These are phyloP conservation scores for Apophysomyces variabilis DNA, from an alignment of 371 early-diverging fungal genomes.

Conservation along the genomic window DNA sequence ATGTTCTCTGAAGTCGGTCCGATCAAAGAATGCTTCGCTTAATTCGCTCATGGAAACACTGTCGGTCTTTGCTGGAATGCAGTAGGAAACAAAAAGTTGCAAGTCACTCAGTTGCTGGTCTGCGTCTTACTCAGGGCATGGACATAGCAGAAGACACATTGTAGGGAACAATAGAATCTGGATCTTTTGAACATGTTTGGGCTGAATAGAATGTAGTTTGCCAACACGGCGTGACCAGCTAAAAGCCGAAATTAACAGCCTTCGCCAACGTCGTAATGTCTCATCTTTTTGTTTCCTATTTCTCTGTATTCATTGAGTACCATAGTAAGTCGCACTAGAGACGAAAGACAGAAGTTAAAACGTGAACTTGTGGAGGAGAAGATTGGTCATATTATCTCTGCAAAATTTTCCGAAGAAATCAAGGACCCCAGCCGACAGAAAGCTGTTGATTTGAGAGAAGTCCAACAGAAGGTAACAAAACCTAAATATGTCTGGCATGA, in stretches of 20 bases:
- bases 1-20: neutral
- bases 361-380: slow-evolving; percentile 40
- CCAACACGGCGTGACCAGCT: slow-evolving; percentile 22
- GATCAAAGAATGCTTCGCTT: slow-evolving; percentile 8
- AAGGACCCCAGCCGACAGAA: slow-evolving; percentile 34
- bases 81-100: neutral
- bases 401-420: slow-evolving; percentile 29
- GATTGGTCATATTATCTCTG: slow-evolving; percentile 29
- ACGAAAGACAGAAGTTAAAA: slow-evolving; percentile 27
- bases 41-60: slow-evolving; percentile 2
- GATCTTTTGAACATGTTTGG: neutral
- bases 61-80: too few species aligned
- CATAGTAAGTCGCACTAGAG: slow-evolving; percentile 29
- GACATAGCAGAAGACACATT: slow-evolving; percentile 2
- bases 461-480: slow-evolving; percentile 31
- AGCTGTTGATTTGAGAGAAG: slow-evolving; percentile 24
- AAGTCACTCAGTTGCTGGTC: neutral
- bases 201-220: slow-evolving; percentile 14
- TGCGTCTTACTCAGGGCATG: neutral
- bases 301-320: slow-evolving; percentile 4
- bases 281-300: too few species aligned
- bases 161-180: neutral
- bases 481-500: neutral
- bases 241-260: slow-evolving; percentile 19
- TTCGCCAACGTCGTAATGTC: slow-evolving; percentile 25